Evolutionary conservation across 352 stramenopile species (phyloP).

Genomic region (Globisporangium rhizosaccharum): DNA sequence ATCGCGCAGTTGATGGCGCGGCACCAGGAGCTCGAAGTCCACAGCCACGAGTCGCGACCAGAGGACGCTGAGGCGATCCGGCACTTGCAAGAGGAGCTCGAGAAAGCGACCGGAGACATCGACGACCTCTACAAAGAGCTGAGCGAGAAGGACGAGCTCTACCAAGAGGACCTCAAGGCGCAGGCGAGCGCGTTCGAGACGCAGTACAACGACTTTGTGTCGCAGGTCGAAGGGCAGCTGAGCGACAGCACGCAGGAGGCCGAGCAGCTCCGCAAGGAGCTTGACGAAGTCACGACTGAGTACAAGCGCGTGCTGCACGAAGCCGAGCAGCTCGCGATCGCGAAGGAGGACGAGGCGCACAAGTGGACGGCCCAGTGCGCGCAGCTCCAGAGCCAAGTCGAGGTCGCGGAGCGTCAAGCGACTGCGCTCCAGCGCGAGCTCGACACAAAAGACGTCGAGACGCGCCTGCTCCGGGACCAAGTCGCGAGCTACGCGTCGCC

Average conservation of each 20-base stretch:
- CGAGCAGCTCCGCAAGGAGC: slow-evolving; percentile 41
- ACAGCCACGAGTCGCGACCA: slow-evolving; percentile 15
- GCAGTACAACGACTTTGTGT: slow-evolving; percentile 52
- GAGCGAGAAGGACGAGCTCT: slow-evolving; percentile 35
- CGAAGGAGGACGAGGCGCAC: slow-evolving; percentile 35
- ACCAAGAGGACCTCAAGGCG: slow-evolving; percentile 38
- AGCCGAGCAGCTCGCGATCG: slow-evolving; percentile 17
- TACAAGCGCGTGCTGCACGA: slow-evolving; percentile 34
- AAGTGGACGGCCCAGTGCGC: slow-evolving; percentile 50
- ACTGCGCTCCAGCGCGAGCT: slow-evolving; percentile 19
- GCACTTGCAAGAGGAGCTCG: slow-evolving; percentile 33
- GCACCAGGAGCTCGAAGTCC: slow-evolving; percentile 32
- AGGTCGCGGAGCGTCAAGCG: slow-evolving; percentile 34
- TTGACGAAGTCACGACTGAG: slow-evolving; percentile 43
- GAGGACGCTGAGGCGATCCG: slow-evolving; percentile 30
- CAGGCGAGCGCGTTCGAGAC: slow-evolving; percentile 48
- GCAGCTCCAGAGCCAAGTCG: slow-evolving; percentile 31
- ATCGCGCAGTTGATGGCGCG: slow-evolving; percentile 41
- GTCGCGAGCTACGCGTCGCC: slow-evolving; percentile 51
- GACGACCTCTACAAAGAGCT: slow-evolving; percentile 41
- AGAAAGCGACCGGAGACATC: slow-evolving; percentile 29
- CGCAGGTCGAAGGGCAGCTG: slow-evolving; percentile 46
- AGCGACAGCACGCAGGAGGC: slow-evolving; percentile 43
- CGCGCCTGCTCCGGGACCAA: background rate
- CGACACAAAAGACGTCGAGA: background rate